Conservation (phyloP, 164 flowering plant species). For the Santalum album region DNA sequence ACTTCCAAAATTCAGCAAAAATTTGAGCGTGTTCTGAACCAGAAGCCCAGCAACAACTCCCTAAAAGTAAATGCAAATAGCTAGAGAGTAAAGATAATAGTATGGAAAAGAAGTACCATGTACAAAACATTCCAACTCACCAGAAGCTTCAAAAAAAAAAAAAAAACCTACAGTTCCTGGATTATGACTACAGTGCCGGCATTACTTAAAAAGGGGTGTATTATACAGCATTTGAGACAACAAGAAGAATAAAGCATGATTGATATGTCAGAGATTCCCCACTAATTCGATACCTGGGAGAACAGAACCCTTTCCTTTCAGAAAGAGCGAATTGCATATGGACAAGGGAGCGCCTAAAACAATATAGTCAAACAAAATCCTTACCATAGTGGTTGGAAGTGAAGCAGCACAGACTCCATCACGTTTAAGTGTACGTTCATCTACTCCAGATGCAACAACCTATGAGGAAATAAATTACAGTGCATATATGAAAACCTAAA, state of each 20-base stretch:
- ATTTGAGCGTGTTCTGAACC: constrained; percentile 90
- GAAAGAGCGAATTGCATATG: too few species aligned
- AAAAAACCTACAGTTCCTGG: too few species aligned
- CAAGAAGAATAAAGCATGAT: background rate
- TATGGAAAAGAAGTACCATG: background rate
- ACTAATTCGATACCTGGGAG: background rate
- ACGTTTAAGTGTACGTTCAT: constrained; percentile 95
- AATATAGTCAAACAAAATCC: background rate
- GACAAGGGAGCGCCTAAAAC: too few species aligned
- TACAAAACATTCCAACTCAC: background rate
- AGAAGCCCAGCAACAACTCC: constrained; percentile 97
- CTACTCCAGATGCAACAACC: constrained; percentile 99
- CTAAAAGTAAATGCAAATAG: constrained; percentile 26
- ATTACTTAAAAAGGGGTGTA: background rate
- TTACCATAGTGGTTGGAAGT: constrained; percentile 95
- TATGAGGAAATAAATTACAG: constrained; percentile 14
- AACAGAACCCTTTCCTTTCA: background rate
- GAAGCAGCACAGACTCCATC: constrained; percentile 99
- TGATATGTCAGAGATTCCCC: background rate
- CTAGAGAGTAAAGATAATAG: background rate
- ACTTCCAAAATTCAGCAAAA: constrained; percentile 79
- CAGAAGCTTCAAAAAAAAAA: too few species aligned
- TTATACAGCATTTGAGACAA: background rate
- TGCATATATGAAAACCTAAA: too few species aligned
- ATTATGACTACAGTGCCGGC: too few species aligned